phyloP scores from a whole-genome alignment of 495 filamentous ascomycete species.

The Friedmanniomyces simplex region DNA sequence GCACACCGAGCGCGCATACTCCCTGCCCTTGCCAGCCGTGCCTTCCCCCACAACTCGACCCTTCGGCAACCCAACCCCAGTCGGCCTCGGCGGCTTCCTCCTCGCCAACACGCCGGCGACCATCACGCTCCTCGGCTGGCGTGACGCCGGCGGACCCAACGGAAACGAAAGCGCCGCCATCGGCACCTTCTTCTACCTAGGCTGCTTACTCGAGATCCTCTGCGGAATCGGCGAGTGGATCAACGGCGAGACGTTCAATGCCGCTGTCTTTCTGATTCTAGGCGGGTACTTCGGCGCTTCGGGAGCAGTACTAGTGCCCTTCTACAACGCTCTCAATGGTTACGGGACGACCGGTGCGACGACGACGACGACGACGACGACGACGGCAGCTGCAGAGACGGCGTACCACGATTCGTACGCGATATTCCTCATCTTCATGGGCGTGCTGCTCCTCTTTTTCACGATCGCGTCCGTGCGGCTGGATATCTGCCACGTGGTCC shows the following conservation, averaged over 20 bases:
- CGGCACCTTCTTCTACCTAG: not conserved
- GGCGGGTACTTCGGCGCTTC: conserved; percentile 1
- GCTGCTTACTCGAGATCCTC: not conserved
- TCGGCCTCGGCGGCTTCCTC: conserved; percentile 1
- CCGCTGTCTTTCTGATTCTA: conserved; percentile 1
- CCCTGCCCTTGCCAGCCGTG: not conserved
- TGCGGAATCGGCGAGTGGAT: conserved; percentile 6
- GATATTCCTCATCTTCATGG: conserved; percentile 5
- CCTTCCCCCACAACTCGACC: not conserved
- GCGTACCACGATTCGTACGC: conserved; percentile 6
- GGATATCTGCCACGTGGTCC: conserved; percentile 7
- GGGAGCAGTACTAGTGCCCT: not conserved
- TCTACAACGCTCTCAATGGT: conserved; percentile 1
- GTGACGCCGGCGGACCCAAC: not conserved
- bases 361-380: no score
- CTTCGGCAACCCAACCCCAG: conserved; percentile 3
- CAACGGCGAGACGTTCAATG: conserved; percentile 7
- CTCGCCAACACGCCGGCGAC: conserved; percentile 1
- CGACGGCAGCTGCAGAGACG: no score
- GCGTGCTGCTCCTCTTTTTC: conserved; percentile 4
- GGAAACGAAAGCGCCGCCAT: not conserved
- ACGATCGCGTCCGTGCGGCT: conserved; percentile 4
- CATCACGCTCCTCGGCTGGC: conserved; percentile 1
- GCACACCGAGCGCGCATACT: not conserved
- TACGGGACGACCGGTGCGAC: not conserved